Evolutionary conservation across 129 eudicot genomes (phyloP), one percentile per base, ranked within the genome.

Genomic region (Pittosporum tobira): DNA sequence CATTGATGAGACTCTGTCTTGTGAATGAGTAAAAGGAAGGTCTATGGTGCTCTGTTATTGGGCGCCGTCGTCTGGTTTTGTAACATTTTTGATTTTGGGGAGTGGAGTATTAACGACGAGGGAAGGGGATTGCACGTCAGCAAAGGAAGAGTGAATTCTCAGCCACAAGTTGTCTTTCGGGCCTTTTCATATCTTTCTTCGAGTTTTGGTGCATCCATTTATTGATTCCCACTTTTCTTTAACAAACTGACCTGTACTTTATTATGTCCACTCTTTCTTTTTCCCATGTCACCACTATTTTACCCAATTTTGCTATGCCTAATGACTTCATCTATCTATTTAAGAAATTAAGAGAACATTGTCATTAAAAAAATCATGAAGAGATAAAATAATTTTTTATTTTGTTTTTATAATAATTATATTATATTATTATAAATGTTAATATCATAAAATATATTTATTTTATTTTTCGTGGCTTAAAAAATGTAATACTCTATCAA

Each of bases 101-200:
- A 9, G 47, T 42, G 11, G 47, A 11, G 47, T 4, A 15, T 21
- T 18, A n/a, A 48, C 6, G 53, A 61, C 29, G 46, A 43, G 63
- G 59, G 11, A 45, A 19, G 65, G 70, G 61, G 45, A 16, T 25
- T 70, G 48, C 76, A 71, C 70, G 65, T 71, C 58, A 64, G 51
- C 50, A 12, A 22, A n/a, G 56, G 44, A 24, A 27, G 29, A 57
- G 51, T 47, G 60, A 37, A 71, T 71, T 63, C 20, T 24, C 31
- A 71, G 71, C 76, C 76, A 71, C 70, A 71, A 74, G 66, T 67
- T 51, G 12, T 62, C 36, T 58, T 56, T 63, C 62, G 66, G 67
- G 70, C 49, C 23, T 57, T 27, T 30, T 42, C 11, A 62, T 24
- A 73, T 73, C 73, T 67, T 67, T 36, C 42, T 47, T 60, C 22